These are phyloP conservation scores for Xylaria hypoxylon DNA, from an alignment of 2,329 filamentous ascomycete species.

Conservation along the genomic window DNA sequence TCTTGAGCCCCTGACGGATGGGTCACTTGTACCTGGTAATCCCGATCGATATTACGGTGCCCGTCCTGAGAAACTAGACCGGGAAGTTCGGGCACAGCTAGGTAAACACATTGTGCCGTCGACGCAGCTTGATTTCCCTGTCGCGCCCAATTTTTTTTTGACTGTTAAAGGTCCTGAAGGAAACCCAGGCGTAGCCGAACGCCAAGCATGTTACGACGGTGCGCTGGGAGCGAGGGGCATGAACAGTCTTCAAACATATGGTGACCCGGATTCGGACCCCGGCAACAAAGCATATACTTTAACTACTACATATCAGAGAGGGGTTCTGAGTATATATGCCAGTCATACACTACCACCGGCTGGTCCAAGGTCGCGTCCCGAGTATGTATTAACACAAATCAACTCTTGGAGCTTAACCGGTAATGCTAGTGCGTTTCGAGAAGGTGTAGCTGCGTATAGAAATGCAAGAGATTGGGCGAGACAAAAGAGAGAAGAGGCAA, in stretches of 20 bases:
- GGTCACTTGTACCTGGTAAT: constrained; percentile 23
- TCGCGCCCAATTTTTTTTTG: constrained; percentile 40
- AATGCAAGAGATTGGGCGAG: constrained; percentile 34
- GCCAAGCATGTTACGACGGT: constrained; percentile 51
- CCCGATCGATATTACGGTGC: constrained; percentile 26
- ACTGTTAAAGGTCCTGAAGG: constrained; percentile 41
- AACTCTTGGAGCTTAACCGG: constrained; percentile 4
- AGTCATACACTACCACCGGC: constrained; percentile 16
- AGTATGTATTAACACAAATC: constrained; percentile 23
- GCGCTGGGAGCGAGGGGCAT: constrained; percentile 51
- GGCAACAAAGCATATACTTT: constrained; percentile 28
- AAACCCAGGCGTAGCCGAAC: constrained; percentile 41
- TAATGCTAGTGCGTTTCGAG: constrained; percentile 4
- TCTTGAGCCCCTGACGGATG: constrained; percentile 16
- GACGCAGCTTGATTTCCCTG: constrained; percentile 34
- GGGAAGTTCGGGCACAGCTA: constrained; percentile 24
- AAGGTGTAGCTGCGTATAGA: constrained; percentile 16
- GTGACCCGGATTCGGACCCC: constrained; percentile 32
- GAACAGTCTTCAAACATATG: constrained; percentile 49
- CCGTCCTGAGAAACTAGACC: constrained; percentile 16
- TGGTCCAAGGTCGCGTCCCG: background rate
- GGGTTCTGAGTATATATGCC: constrained; percentile 12
- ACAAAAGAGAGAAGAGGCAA: constrained; percentile 21
- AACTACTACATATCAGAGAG: constrained; percentile 24
- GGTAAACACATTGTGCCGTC: constrained; percentile 38